phyloP scores from a whole-genome alignment of 768 basidiomycete genomes.

The Pleurotus pulmonarius region DNA sequence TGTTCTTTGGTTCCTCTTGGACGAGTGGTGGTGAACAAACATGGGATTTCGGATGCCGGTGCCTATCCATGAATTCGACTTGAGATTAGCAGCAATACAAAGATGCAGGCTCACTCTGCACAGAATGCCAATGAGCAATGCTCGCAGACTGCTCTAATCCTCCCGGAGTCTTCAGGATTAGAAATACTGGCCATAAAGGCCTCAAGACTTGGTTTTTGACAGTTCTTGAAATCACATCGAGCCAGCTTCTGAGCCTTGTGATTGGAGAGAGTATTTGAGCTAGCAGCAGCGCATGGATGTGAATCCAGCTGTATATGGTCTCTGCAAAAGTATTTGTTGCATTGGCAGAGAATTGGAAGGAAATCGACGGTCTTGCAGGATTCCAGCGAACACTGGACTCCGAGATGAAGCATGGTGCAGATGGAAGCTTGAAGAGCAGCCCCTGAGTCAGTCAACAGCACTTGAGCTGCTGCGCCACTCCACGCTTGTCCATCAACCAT shows the following conservation, averaged over 20 bases:
- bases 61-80: slow-evolving; percentile 34
- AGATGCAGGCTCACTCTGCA: slow-evolving; percentile 42
- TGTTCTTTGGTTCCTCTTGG: slow-evolving; percentile 30
- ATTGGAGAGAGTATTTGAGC: slow-evolving; percentile 1
- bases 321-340: slow-evolving; percentile 57
- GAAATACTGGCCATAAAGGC: slow-evolving; percentile 27
- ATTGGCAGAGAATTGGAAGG: slow-evolving; percentile 70
- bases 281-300: slow-evolving; percentile 48
- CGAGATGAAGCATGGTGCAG: slow-evolving; percentile 41
- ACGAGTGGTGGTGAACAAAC: slow-evolving; percentile 34
- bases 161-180: slow-evolving; percentile 13
- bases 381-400: slow-evolving; percentile 58
- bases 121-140: slow-evolving; percentile 61
- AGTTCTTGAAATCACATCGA: slow-evolving; percentile 48
- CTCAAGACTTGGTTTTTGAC: slow-evolving; percentile 53
- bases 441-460: not conserved
- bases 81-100: slow-evolving; percentile 12
- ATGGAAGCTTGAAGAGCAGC: not conserved
- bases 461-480: not conserved
- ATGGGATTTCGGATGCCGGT: slow-evolving; percentile 65
- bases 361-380: slow-evolving; percentile 68
- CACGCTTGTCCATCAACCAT: slow-evolving; percentile 33
- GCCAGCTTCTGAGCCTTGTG: slow-evolving; percentile 26
- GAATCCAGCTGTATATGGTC: slow-evolving; percentile 55
- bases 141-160: slow-evolving; percentile 39